Evolutionary conservation across 768 basidiomycete species (phyloP).

Genomic region (Tylopilus sp.): DNA sequence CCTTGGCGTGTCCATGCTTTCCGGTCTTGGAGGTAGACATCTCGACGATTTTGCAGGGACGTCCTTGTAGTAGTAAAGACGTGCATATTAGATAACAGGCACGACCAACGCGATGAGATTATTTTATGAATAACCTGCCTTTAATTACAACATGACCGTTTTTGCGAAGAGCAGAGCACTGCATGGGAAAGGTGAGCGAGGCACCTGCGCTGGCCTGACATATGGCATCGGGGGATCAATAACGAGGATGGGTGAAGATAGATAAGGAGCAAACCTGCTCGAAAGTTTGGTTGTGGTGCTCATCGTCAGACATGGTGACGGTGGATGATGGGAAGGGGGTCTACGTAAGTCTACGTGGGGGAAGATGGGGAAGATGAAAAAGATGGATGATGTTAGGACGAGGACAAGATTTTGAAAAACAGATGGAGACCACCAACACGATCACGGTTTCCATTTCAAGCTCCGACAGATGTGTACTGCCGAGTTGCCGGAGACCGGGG

Average conservation of each 20-base stretch:
- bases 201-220: conserved; percentile 67
- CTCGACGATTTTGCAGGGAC: conserved; percentile 98
- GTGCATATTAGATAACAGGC: conserved; percentile 2
- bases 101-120: not conserved
- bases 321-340: conserved; percentile 14
- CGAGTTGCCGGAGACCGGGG: conserved; percentile 21
- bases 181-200: conserved; percentile 79
- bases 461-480: conserved; percentile 35
- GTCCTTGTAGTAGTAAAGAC: conserved; percentile 42
- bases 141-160: conserved; percentile 96
- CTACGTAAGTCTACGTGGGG: conserved; percentile 22
- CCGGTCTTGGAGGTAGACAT: conserved; percentile 99
- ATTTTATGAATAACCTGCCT: conserved; percentile 37
- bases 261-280: conserved; percentile 56
- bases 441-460: conserved; percentile 36
- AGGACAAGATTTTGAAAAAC: conserved; percentile 18
- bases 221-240: conserved; percentile 19
- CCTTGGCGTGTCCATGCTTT: conserved; percentile 99
- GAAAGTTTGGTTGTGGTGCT: conserved; percentile 87
- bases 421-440: conserved; percentile 5
- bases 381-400: conserved; percentile 22
- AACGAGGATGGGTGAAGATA: conserved; percentile 3
- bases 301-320: conserved; percentile 82
- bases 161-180: conserved; percentile 96
- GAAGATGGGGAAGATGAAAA: conserved; percentile 26